Base-by-base conservation (phyloP, 305 asterid species). In the Fraxinus ornus region DNA sequence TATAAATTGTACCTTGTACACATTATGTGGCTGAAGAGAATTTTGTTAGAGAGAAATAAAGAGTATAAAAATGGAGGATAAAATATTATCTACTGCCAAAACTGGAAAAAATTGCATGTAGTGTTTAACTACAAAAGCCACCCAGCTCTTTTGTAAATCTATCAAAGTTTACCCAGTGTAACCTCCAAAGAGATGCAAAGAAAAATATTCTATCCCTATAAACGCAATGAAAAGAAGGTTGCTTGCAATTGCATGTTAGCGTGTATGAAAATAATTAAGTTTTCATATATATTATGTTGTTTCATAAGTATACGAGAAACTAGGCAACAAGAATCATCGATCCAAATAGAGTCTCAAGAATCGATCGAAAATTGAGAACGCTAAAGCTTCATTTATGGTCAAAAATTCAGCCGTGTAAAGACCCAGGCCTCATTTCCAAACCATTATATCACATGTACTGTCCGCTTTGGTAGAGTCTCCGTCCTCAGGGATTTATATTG, bases 41-140 rank as follows among this genome's bases (percentile, higher is more conserved):
- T 71, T 32, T 26, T 44, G 39, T 15, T 21, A 28, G 30, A 79
- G 76, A 17, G 47, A 32, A 17, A 10, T 21, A 22, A 2, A 41
- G 55, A 44, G 21, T 79, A 78, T 32, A 26, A 26, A 60, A 30
- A 78, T 80, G n/a, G 49, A 26, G 8, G 79, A 57, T 44, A 36
- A 72, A 64, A 2, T 79, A 60, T 75, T 24, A 28, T 82, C 66
- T 35, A 7, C 72, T 75, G 44, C 33, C 72, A 12, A 79, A 75
- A 47, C 47, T 26, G 44, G 76, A 44, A 68, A 75, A 9, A 24
- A 21, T 24, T 75, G 77, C 30, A 52, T 68, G 24, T 74, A 73
- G 76, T 60, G 36, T 62, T 78, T 17, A 57, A 44, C 39, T 75
- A 36, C 7, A 15, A 77, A 82, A 44, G 28, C 26, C 39, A 76